Conservation (phyloP, 495 filamentous ascomycete genomes). For the Xylaria bambusicola region DNA sequence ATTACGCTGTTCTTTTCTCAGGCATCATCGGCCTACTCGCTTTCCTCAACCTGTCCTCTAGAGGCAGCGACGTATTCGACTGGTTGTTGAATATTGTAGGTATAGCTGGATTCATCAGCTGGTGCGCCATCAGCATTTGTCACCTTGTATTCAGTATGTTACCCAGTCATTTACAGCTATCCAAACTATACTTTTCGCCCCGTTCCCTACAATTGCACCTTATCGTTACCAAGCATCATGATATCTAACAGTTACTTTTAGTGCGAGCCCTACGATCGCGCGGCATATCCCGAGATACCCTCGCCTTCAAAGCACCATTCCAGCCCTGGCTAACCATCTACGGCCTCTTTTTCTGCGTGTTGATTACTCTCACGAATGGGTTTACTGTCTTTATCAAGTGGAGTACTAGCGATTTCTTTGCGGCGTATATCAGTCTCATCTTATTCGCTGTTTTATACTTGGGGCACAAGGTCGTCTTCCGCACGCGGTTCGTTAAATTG, state of each 20-base stretch:
- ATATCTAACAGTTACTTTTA: not conserved
- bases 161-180: not conserved
- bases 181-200: not conserved
- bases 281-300: slow-evolving; percentile 50
- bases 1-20: slow-evolving; percentile 42
- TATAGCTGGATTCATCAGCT: slow-evolving; percentile 69
- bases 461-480: slow-evolving; percentile 56
- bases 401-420: slow-evolving; percentile 59
- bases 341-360: slow-evolving; percentile 63
- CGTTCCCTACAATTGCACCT: not conserved
- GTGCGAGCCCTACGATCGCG: slow-evolving; percentile 58
- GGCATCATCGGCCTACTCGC: slow-evolving; percentile 52
- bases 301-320: slow-evolving; percentile 60
- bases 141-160: slow-evolving; percentile 57
- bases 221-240: too few species aligned
- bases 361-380: slow-evolving; percentile 69
- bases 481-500: slow-evolving; percentile 27
- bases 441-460: slow-evolving; percentile 59
- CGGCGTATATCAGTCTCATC: slow-evolving; percentile 63
- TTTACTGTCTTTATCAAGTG: slow-evolving; percentile 70
- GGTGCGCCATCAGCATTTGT: slow-evolving; percentile 60
- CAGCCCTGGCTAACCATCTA: slow-evolving; percentile 62
- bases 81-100: slow-evolving; percentile 62
- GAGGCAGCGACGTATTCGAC: slow-evolving; percentile 57
- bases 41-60: slow-evolving; percentile 55